Evolutionary conservation across 371 early-diverging fungal species (phyloP).

Genomic region (Thermomucor indicae-seudaticae): DNA sequence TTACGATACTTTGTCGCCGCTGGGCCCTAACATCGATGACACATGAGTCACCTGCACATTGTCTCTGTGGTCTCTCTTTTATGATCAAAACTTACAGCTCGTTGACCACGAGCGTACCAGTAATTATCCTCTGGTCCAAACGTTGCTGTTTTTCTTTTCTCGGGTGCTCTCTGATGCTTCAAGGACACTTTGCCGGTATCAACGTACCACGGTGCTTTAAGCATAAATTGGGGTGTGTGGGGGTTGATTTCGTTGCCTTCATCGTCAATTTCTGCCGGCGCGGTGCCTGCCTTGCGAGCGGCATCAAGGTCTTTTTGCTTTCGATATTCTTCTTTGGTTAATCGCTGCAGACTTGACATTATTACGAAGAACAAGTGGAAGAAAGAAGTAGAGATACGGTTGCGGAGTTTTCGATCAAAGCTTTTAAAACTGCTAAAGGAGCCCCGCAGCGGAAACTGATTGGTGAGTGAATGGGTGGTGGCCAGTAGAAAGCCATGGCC

Average conservation of each 20-base stretch:
- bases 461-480: no score
- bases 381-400: no score
- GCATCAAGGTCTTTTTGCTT: conserved; percentile 85
- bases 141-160: conserved; percentile 27
- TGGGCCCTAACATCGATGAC: conserved; percentile 66
- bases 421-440: no score
- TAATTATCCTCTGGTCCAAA: conserved; percentile 48
- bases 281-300: conserved; percentile 88
- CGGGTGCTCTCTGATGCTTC: conserved; percentile 80
- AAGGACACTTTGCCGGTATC: conserved; percentile 83
- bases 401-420: no score
- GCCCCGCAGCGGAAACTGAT: no score
- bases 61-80: no score
- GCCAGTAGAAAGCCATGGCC: no score
- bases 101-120: conserved; percentile 85
- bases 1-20: conserved; percentile 90
- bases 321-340: conserved; percentile 84
- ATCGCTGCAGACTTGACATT: no score
- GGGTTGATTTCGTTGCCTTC: conserved; percentile 97
- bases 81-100: conserved; percentile 58
- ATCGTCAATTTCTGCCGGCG: conserved; percentile 86
- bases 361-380: no score
- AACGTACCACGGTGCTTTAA: conserved; percentile 96
- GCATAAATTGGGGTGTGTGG: conserved; percentile 97
- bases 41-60: no score